These are phyloP conservation scores for Penicillium paxilli DNA, from an alignment of 495 filamentous ascomycete genomes.

Conservation along the genomic window DNA sequence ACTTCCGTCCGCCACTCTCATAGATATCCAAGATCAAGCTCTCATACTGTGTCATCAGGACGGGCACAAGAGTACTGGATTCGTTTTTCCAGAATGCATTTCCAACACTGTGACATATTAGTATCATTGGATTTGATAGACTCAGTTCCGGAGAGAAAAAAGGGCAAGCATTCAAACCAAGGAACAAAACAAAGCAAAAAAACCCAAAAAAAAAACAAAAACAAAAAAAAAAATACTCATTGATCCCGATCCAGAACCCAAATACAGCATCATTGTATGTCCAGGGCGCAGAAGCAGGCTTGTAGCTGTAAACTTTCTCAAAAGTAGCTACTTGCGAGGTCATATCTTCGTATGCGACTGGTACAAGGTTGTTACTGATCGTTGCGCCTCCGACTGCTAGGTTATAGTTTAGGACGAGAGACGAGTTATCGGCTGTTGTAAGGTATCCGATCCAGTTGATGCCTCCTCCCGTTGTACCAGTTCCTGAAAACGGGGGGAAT, in stretches of 20 bases:
- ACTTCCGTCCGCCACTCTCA: slow-evolving; percentile 66
- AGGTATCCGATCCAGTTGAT: slow-evolving; percentile 58
- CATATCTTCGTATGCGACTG: slow-evolving; percentile 26
- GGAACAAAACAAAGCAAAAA: no score
- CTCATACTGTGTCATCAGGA: slow-evolving; percentile 60
- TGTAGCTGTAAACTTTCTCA: slow-evolving; percentile 24
- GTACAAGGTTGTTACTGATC: slow-evolving; percentile 50
- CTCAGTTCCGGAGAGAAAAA: no score
- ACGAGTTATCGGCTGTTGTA: slow-evolving; percentile 53
- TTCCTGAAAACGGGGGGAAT: slow-evolving; percentile 29
- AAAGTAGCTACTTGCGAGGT: slow-evolving; percentile 31
- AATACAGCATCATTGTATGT: slow-evolving; percentile 60
- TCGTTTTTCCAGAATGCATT: slow-evolving; percentile 57
- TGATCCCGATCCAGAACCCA: slow-evolving; percentile 76
- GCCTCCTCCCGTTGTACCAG: slow-evolving; percentile 50
- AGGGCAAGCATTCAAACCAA: no score
- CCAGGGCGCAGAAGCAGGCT: slow-evolving; percentile 56
- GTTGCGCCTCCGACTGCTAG: slow-evolving; percentile 58
- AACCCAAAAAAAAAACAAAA: no score
- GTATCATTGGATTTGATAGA: background rate
- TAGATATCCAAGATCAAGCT: slow-evolving; percentile 58
- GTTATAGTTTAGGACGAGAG: slow-evolving; percentile 55
- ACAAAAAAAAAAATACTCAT: no score
- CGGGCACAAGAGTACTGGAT: slow-evolving; percentile 42
- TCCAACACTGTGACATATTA: slow-evolving; percentile 47